Conservation (phyloP, 1,284 basidiomycete species). For the Neonothopanus nambi region DNA sequence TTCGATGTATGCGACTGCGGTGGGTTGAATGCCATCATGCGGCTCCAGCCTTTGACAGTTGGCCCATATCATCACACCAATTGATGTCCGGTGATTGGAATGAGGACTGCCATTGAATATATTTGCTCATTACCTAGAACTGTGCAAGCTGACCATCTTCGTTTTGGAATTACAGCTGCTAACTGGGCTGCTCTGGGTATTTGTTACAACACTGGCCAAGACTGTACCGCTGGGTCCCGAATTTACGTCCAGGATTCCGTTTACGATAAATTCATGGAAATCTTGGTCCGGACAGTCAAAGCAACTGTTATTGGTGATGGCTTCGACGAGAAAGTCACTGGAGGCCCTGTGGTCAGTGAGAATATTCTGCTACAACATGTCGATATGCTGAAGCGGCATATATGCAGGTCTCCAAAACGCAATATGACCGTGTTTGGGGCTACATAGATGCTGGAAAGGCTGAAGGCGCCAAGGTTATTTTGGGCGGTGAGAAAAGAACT, state of each 20-base stretch:
- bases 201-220: conserved; percentile 83
- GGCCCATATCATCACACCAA: too few relatives aligned
- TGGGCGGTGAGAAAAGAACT: conserved; percentile 76
- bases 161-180: conserved; percentile 52
- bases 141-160: background rate
- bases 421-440: conserved; percentile 87
- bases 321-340: conserved; percentile 71
- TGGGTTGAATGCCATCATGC: too few relatives aligned
- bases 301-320: conserved; percentile 78
- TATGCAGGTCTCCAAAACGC: conserved; percentile 72
- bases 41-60: too few relatives aligned
- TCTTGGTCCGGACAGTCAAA: conserved; percentile 70
- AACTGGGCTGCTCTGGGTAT: conserved; percentile 85
- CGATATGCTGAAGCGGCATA: conserved; percentile 12
- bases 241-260: conserved; percentile 84
- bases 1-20: too few relatives aligned
- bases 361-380: conserved; percentile 9
- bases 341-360: conserved; percentile 75
- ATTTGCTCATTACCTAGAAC: background rate
- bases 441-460: conserved; percentile 88
- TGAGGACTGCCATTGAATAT: too few relatives aligned
- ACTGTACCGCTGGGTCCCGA: conserved; percentile 86
- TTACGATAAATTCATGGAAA: conserved; percentile 78
- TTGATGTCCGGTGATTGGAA: too few relatives aligned
- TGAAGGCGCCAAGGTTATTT: conserved; percentile 78